A percentile compares a stretch with the other conserved stretches of the same genome.
Evolutionary conservation across 2,329 filamentous ascomycete species (phyloP).

Genomic region (Neofusicoccum laricinum): DNA sequence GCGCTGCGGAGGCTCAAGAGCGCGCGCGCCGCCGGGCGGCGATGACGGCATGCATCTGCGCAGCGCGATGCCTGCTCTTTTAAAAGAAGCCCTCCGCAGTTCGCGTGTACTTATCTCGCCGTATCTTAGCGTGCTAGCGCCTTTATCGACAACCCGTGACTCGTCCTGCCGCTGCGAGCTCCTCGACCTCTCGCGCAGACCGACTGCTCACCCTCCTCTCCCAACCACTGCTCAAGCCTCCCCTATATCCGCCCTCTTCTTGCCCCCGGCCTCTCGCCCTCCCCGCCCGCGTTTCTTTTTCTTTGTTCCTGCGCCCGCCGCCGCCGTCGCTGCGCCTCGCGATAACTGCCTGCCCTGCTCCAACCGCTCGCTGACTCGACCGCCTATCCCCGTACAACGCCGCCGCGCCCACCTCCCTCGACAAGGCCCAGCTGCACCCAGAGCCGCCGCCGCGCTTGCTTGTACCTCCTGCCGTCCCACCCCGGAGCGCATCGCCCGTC

Average conservation of each 20-base stretch:
- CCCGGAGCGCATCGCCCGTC: neutral
- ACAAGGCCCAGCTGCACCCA: neutral
- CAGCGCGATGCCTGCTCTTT: constrained; percentile 6
- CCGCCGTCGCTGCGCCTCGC: neutral
- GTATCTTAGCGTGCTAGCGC: neutral
- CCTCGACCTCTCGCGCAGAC: constrained; percentile 7
- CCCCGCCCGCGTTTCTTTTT: constrained; percentile 10
- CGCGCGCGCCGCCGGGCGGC: neutral
- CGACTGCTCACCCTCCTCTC: constrained; percentile 4
- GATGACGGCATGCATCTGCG: constrained; percentile 10
- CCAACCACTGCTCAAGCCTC: constrained; percentile 4
- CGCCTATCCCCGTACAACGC: constrained; percentile 5
- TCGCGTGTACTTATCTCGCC: neutral
- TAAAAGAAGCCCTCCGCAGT: neutral
- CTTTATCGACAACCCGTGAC: constrained; percentile 3
- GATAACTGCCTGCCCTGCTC: constrained; percentile 5
- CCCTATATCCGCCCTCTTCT: neutral
- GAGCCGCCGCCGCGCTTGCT: neutral
- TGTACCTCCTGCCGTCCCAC: neutral
- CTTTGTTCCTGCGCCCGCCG: constrained; percentile 13
- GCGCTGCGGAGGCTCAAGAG: neutral
- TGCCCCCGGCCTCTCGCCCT: neutral
- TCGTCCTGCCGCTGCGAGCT: neutral
- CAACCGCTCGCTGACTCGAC: constrained; percentile 13
- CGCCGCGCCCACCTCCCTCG: constrained; percentile 8